These are phyloP conservation scores for Arabidopsis arenosa DNA, from an alignment of 345 rosid species.

Conservation along the genomic window DNA sequence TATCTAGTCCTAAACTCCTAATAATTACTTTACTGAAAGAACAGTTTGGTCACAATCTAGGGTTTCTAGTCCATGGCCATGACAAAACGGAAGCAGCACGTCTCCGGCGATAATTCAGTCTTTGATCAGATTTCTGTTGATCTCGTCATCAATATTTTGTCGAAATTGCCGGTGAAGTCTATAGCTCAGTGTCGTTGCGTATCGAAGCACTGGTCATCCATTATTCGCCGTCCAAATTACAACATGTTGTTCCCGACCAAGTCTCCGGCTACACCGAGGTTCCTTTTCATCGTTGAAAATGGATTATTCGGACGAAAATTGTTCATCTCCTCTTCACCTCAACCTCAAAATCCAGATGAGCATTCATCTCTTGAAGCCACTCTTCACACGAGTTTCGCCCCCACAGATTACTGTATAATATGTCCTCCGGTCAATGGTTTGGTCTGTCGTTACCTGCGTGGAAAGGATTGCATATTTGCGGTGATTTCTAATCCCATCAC, in stretches of 20 bases:
- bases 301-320: background rate
- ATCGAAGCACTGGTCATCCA: background rate
- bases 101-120: background rate
- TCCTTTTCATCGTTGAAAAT: background rate
- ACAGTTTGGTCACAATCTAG: background rate
- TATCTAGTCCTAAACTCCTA: too few relatives aligned
- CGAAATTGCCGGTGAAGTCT: background rate
- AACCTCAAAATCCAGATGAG: background rate
- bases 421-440: background rate
- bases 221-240: background rate
- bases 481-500: conserved; percentile 13
- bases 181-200: background rate
- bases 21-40: background rate
- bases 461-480: background rate
- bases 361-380: background rate
- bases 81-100: background rate
- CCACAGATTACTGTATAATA: background rate
- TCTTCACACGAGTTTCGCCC: background rate
- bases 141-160: background rate
- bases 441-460: background rate
- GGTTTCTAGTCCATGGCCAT: background rate
- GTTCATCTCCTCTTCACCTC: background rate
- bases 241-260: background rate
- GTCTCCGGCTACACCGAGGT: background rate
- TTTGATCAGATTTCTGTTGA: conserved; percentile 2